phyloP scores from a whole-genome alignment of 2,329 filamentous ascomycete species.

The Colletotrichum nymphaeae region DNA sequence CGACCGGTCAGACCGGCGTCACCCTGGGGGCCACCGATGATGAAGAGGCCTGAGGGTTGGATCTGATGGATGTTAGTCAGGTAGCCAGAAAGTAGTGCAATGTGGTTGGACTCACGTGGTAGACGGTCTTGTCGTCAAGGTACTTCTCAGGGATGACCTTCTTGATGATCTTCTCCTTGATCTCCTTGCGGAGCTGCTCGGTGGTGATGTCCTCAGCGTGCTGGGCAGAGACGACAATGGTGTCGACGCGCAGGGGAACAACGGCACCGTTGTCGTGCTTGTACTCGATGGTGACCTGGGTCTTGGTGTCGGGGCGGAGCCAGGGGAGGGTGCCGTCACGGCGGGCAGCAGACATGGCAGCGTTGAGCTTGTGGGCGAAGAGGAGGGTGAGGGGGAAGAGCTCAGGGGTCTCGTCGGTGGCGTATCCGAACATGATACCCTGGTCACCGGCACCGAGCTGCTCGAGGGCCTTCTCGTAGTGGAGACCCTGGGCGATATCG shows the following conservation, averaged over 20 bases:
- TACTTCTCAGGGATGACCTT: slow-evolving; percentile 92
- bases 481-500: slow-evolving; percentile 98
- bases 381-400: slow-evolving; percentile 93
- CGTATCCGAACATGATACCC: slow-evolving; percentile 99
- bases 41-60: slow-evolving; percentile 97
- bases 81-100: background rate
- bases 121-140: slow-evolving; percentile 92
- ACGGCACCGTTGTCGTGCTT: slow-evolving; percentile 96
- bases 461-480: slow-evolving; percentile 98
- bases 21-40: slow-evolving; percentile 99
- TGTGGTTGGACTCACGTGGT: slow-evolving; percentile 77
- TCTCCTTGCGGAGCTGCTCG: slow-evolving; percentile 92
- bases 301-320: slow-evolving; percentile 99
- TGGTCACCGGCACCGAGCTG: slow-evolving; percentile 98
- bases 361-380: slow-evolving; percentile 96
- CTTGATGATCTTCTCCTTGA: slow-evolving; percentile 97
- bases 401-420: slow-evolving; percentile 98
- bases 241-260: slow-evolving; percentile 92
- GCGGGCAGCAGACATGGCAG: slow-evolving; percentile 90
- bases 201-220: slow-evolving; percentile 90
- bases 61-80: slow-evolving; percentile 64
- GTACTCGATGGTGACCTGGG: slow-evolving; percentile 99
- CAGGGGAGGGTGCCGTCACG: slow-evolving; percentile 89
- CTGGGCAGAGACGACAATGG: slow-evolving; percentile 95
- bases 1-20: slow-evolving; percentile 98